Percentiles rank a stretch among this genome's conserved stretches.
phyloP scores from a whole-genome alignment of 805 yeast genomes.

The Kuraishia borneana region DNA sequence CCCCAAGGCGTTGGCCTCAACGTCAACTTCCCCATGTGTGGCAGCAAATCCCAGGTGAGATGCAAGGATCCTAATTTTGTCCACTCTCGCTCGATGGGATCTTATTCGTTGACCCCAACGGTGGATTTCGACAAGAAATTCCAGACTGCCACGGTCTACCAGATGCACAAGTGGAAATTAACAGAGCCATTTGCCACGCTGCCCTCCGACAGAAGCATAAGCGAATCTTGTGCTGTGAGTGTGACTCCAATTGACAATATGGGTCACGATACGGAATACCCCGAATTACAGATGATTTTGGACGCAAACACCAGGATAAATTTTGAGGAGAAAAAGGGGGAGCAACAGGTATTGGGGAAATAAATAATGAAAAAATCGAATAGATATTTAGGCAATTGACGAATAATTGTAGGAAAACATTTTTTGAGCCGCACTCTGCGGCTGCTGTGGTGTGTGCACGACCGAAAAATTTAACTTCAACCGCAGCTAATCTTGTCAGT shows the following conservation, averaged over 20 bases:
- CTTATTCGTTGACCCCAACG: conserved; percentile 11
- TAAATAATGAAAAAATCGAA: too few relatives aligned
- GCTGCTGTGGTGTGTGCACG: too few relatives aligned
- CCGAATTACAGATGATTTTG: neutral
- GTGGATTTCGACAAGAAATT: conserved; percentile 3
- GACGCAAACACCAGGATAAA: neutral
- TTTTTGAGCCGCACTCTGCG: too few relatives aligned
- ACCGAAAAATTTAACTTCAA: too few relatives aligned
- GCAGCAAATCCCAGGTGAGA: conserved; percentile 16
- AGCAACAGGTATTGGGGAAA: too few relatives aligned
- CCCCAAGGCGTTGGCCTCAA: conserved; percentile 37
- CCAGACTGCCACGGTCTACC: neutral
- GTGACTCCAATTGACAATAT: conserved; percentile 3
- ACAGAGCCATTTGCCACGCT: neutral
- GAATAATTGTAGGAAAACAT: too few relatives aligned
- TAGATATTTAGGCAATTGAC: neutral
- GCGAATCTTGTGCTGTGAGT: conserved; percentile 2
- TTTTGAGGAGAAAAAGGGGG: neutral
- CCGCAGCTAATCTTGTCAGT: too few relatives aligned
- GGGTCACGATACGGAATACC: neutral
- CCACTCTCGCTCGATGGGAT: conserved; percentile 35
- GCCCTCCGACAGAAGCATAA: conserved; percentile 1
- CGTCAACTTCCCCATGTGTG: conserved; percentile 34
- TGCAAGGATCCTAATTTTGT: conserved; percentile 32
- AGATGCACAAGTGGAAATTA: neutral